These are phyloP conservation scores for Ogataea hybrid DNA, from an alignment of 1,139 yeast genomes.

Conservation along the genomic window DNA sequence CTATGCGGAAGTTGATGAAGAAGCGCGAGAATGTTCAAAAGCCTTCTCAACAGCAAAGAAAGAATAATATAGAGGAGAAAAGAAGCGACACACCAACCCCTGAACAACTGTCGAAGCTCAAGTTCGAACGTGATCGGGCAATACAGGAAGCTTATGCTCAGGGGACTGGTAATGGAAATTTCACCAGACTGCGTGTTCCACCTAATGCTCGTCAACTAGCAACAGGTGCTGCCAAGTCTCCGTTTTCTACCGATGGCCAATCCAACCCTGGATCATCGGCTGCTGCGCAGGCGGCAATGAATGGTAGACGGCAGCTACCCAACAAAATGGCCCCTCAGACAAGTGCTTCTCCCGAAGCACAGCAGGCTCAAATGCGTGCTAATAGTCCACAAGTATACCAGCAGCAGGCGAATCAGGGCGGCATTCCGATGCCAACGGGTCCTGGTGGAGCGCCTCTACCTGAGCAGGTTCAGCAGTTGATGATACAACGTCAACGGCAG, in stretches of 20 bases:
- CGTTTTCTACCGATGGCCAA: constrained; percentile 8
- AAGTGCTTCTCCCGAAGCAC: constrained; percentile 6
- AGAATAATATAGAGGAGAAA: constrained; percentile 32
- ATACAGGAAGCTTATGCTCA: constrained; percentile 63
- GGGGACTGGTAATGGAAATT: constrained; percentile 19
- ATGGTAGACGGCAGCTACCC: constrained; percentile 8
- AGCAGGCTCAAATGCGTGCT: constrained; percentile 9
- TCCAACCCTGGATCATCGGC: not conserved
- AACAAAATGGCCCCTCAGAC: constrained; percentile 5
- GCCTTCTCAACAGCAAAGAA: constrained; percentile 43
- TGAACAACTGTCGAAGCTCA: constrained; percentile 74
- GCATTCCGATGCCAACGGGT: constrained; percentile 37
- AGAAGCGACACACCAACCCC: constrained; percentile 64
- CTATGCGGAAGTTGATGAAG: constrained; percentile 84
- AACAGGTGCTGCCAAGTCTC: constrained; percentile 7
- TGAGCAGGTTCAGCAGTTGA: constrained; percentile 53
- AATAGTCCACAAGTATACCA: constrained; percentile 13
- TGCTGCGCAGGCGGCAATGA: constrained; percentile 1
- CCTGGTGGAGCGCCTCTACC: constrained; percentile 55
- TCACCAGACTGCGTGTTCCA: constrained; percentile 24
- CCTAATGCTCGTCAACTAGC: constrained; percentile 13
- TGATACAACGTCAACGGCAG: constrained; percentile 51
- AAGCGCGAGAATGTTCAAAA: constrained; percentile 74
- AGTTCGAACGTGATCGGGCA: constrained; percentile 82
- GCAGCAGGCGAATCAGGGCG: constrained; percentile 9